These are phyloP conservation scores for Borealophlyctis nickersoniae DNA, from an alignment of 192 early-diverging fungal species.

Conservation along the genomic window DNA sequence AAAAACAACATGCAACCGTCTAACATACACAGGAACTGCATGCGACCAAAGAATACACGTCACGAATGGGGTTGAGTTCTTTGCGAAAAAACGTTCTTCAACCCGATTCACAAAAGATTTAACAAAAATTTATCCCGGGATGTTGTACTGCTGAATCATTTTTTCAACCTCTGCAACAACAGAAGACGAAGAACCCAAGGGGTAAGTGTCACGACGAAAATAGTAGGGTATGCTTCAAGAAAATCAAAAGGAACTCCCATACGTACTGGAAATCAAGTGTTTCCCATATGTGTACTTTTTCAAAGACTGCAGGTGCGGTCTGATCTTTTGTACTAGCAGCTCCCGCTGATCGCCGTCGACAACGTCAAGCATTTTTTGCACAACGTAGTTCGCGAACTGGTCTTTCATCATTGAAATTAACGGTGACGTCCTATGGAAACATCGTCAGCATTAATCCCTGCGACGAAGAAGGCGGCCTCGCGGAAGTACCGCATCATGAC, in stretches of 20 bases:
- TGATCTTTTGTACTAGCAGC: constrained; percentile 84
- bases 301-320: constrained; percentile 84
- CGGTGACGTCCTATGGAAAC: constrained; percentile 70
- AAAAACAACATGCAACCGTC: too few relatives aligned
- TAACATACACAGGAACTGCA: too few relatives aligned
- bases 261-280: constrained; percentile 79
- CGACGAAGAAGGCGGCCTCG: too few relatives aligned
- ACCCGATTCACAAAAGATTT: too few relatives aligned
- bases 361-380: constrained; percentile 99
- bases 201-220: not conserved
- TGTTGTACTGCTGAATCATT: constrained; percentile 22
- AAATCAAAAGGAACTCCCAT: constrained; percentile 1
- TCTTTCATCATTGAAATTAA: constrained; percentile 99
- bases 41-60: too few relatives aligned
- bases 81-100: too few relatives aligned
- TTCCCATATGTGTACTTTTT: constrained; percentile 99
- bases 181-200: not conserved
- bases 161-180: constrained; percentile 32
- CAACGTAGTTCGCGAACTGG: constrained; percentile 99
- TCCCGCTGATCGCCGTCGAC: constrained; percentile 89
- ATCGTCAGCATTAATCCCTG: too few relatives aligned
- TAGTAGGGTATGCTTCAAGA: not conserved
- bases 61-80: too few relatives aligned
- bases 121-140: constrained; percentile 4
- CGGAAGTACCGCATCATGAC: constrained; percentile 4